Conservation (phyloP, 1,284 basidiomycete species). For the Termitomyces sp. region DNA sequence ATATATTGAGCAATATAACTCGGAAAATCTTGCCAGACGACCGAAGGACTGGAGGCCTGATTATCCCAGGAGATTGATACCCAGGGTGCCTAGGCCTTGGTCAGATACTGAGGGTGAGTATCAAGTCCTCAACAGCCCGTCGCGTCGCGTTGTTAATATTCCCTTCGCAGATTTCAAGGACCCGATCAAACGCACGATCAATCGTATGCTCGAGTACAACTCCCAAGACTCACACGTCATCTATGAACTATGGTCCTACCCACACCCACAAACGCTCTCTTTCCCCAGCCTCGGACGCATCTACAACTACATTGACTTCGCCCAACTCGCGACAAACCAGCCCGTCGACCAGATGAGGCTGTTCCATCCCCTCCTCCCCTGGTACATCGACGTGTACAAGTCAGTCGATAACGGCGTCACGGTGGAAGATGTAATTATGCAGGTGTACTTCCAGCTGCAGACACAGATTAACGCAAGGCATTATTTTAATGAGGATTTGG, state of each 20-base stretch:
- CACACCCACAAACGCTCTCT: slow-evolving; percentile 1
- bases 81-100: too few relatives aligned
- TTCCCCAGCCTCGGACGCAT: slow-evolving; percentile 6
- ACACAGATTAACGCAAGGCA: neutral
- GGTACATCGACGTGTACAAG: slow-evolving; percentile 23
- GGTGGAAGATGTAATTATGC: slow-evolving; percentile 20
- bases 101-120: too few relatives aligned
- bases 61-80: neutral
- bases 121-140: too few relatives aligned
- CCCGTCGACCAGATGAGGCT: slow-evolving; percentile 20
- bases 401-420: slow-evolving; percentile 22
- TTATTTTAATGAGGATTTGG: neutral
- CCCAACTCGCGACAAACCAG: slow-evolving; percentile 21
- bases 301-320: slow-evolving; percentile 16
- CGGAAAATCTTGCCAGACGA: neutral
- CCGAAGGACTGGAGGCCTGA: neutral
- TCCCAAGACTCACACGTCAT: neutral
- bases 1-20: neutral
- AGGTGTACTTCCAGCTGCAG: slow-evolving; percentile 22
- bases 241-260: slow-evolving; percentile 12
- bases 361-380: slow-evolving; percentile 22
- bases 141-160: neutral
- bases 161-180: slow-evolving; percentile 4
- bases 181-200: slow-evolving; percentile 7
- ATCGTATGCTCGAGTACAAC: slow-evolving; percentile 9